phyloP scores from a whole-genome alignment of 176 grass and related monocot species.

The Phoenix roebelenii region DNA sequence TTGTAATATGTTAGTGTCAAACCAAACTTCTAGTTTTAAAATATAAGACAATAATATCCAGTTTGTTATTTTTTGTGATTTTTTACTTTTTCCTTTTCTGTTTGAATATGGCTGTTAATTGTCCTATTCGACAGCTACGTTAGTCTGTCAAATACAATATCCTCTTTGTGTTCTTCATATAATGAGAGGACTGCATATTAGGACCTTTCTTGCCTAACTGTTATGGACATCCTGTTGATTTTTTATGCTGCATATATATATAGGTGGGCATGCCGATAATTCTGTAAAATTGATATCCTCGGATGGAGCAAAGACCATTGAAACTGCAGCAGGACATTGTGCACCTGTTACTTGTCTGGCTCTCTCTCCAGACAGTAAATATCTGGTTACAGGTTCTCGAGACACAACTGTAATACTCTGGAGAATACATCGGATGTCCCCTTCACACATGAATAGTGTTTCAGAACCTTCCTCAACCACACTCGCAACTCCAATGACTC shows the following conservation, averaged over 20 bases:
- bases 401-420: slow-evolving; percentile 90
- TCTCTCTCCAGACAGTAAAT: slow-evolving; percentile 69
- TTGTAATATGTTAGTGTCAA: too few species aligned
- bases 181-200: too few species aligned
- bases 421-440: slow-evolving; percentile 57
- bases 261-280: slow-evolving; percentile 92
- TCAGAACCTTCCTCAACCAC: slow-evolving; percentile 49
- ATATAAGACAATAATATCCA: too few species aligned
- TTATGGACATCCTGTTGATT: too few species aligned
- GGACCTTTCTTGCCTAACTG: too few species aligned
- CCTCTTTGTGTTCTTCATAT: too few species aligned
- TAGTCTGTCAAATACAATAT: too few species aligned
- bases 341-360: slow-evolving; percentile 84
- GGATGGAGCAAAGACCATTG: slow-evolving; percentile 84
- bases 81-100: too few species aligned
- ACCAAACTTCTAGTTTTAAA: too few species aligned
- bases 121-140: too few species aligned
- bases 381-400: slow-evolving; percentile 85
- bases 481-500: slow-evolving; percentile 43
- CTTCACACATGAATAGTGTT: slow-evolving; percentile 50
- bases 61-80: too few species aligned
- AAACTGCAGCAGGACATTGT: slow-evolving; percentile 79
- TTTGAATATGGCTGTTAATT: too few species aligned
- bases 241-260: slow-evolving; percentile 27
- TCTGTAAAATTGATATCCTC: slow-evolving; percentile 74